Evolutionary conservation across 169 alveolate species (phyloP).

Genomic region (Perkinsus chesapeaki): DNA sequence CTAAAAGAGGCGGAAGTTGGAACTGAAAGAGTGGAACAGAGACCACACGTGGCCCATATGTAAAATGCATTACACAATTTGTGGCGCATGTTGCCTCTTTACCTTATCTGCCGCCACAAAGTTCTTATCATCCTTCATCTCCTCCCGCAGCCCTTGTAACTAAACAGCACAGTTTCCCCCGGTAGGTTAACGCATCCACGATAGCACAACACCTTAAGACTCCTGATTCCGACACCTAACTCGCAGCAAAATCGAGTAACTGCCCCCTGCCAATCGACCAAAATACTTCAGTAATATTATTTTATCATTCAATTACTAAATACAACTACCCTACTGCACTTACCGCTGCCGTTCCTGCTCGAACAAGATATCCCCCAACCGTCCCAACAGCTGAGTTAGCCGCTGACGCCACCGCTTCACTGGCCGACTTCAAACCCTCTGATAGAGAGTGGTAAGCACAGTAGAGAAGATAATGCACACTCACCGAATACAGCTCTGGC

Average conservation of each 20-base stretch:
- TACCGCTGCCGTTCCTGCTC: background rate
- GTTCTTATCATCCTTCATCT: background rate
- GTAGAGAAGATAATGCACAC: background rate
- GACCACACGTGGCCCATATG: too few relatives aligned
- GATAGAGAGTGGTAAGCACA: background rate
- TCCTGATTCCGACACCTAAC: too few relatives aligned
- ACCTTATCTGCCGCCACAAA: background rate
- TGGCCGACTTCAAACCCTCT: background rate
- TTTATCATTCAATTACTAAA: too few relatives aligned
- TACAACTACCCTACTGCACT: background rate
- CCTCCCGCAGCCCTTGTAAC: background rate
- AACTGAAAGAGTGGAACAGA: too few relatives aligned
- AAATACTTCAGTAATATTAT: too few relatives aligned
- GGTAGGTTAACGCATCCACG: background rate
- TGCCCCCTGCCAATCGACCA: too few relatives aligned
- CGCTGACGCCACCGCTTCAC: background rate
- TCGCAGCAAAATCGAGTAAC: too few relatives aligned
- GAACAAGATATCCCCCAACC: background rate
- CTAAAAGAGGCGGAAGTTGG: too few relatives aligned
- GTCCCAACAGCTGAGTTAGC: background rate
- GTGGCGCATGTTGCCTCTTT: background rate
- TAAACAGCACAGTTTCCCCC: background rate
- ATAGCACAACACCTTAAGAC: too few relatives aligned
- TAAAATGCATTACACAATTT: too few relatives aligned
- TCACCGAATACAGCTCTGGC: background rate